Evolutionary conservation across 371 early-diverging fungal genomes (phyloP), one percentile per base, ranked within the genome.

Genomic region (Mortierella sp.): DNA sequence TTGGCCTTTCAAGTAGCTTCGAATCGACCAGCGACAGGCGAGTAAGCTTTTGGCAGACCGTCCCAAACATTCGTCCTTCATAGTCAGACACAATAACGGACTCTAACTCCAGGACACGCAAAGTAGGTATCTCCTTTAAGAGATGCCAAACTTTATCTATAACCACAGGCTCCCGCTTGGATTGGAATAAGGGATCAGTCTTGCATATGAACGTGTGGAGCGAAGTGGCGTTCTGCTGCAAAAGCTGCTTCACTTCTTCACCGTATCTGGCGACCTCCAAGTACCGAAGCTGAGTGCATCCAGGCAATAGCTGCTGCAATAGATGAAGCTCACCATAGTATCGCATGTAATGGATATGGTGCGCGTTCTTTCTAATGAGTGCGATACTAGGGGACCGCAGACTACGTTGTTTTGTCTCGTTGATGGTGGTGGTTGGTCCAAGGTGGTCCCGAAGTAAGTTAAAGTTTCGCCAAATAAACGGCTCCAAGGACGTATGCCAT

Each of bases 61-160:
- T 11, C 2, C 73, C 73, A 47, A 72, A 72, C 55, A 38, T 59
- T 3, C 9, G n/a, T 3, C 62, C 61, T 15, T 67, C 67, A 13
- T 72, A 72, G 38, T 72, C 73, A 2, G 73, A 72, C 2, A 67
- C 53, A 36, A 72, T 72, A 21, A 62, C 67, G 11, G 67, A 53
- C 21, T 72, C 62, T 22, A 72, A n/a, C 19, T 66, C 62, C 21
- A 72, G 13, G 10, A 47, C 24, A 5, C 57, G 52, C 11, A 72
- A 24, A 3, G 19, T 21, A 9, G 62, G 43, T 47, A 62, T 62
- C 43, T 72, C 62, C 3, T 15, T 45, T 4, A 72, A 57, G 33
- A 53, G 50, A 22, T 24, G 28, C 67, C 63, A 73, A 19, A 73
- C 47, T 53, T 24, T 63, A 15, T 73, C 68, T 6, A 67, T 24